Evolutionary conservation across 805 yeast genomes (phyloP).

Genomic region (Cyberlindnera americana): DNA sequence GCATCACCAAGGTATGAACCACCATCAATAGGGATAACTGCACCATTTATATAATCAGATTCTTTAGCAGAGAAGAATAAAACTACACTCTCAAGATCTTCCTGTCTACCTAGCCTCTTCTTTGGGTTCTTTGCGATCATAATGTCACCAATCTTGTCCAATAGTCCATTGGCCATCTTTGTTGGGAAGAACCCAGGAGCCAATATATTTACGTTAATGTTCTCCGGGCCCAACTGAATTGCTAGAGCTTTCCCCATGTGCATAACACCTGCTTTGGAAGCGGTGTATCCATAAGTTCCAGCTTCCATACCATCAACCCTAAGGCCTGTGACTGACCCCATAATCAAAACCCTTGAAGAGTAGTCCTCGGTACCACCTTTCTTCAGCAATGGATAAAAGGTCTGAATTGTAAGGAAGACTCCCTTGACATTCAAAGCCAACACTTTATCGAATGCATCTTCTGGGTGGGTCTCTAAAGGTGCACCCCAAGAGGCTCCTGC

Average conservation of each 20-base stretch:
- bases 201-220: constrained; percentile 64
- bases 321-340: constrained; percentile 63
- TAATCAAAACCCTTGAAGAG: constrained; percentile 62
- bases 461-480: constrained; percentile 56
- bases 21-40: constrained; percentile 67
- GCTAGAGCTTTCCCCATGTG: constrained; percentile 66
- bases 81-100: constrained; percentile 53
- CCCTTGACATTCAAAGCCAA: constrained; percentile 62
- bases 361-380: constrained; percentile 48
- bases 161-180: constrained; percentile 66
- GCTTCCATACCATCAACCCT: constrained; percentile 31
- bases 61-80: constrained; percentile 56
- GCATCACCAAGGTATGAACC: constrained; percentile 48
- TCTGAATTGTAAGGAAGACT: constrained; percentile 63
- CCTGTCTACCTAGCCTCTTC: constrained; percentile 56
- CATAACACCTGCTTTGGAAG: constrained; percentile 73
- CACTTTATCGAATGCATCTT: constrained; percentile 58
- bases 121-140: constrained; percentile 54
- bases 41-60: constrained; percentile 62
- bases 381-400: constrained; percentile 55
- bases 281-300: constrained; percentile 62
- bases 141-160: constrained; percentile 43
- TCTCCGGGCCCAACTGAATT: constrained; percentile 58
- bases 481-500: constrained; percentile 85
- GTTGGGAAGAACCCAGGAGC: constrained; percentile 80